Base-by-base conservation (phyloP, 495 filamentous ascomycete species). In the Penicillium desertorum region DNA sequence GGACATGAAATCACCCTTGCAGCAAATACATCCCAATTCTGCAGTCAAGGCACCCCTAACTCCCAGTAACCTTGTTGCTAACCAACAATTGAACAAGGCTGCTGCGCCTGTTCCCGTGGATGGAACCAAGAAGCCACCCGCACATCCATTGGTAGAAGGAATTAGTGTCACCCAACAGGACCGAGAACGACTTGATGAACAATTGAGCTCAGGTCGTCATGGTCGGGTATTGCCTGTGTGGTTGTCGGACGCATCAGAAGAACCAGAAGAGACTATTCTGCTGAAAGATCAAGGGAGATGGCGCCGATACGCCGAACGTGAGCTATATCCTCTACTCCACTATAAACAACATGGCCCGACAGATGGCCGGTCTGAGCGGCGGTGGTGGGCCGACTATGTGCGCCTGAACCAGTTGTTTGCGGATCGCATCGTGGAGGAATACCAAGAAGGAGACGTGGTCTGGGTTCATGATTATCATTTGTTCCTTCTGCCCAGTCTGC, bases 381-480 rank as follows among this genome's bases (percentile, higher is more conserved):
- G 84, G 27, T 86, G 89, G 71, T 97, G 92, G 92, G 82, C 87
- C 20, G 89, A 97, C 71, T 97, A 96, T 72, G 84, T 87, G 62
- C 84, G 86, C 27, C 83, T 96, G 79, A 96, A 96, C 70, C 85
- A 87, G 64, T 82, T 89, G 49, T 96, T 96, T 60, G 92, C 91
- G 19, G 87, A 94, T 65, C 84, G 87, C 53, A 95, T 97, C 55
- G 77, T 91, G 49, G 81, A 90, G 61, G 77, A 88, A 49, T 97
- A 96, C 76, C 88, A 88, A 68, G 90, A 90, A 4, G 92, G 92
- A 11, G 92, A 97, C 63, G 86, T 96, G 51, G 84, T 97, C 48
- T 83, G 91, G 74, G 83, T 97, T 46, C 92, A 97, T 67, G 92
- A 97, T 71, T 96, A 93, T 71, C 88, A 96, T 62, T 81, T 97